Conservation (phyloP, 805 yeast genomes). For the Spathaspora girioi region DNA sequence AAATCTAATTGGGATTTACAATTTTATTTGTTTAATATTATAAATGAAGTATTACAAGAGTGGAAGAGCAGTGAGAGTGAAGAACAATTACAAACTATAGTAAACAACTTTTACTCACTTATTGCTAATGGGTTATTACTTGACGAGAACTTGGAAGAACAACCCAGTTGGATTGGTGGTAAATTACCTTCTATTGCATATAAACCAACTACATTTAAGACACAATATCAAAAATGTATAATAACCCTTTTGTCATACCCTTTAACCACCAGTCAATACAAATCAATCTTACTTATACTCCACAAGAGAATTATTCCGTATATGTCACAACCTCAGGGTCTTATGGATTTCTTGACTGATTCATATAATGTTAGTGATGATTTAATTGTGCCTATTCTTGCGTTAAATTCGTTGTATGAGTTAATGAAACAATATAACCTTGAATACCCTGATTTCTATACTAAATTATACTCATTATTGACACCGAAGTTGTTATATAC, state of each 20-base stretch:
- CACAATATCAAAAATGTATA: conserved; percentile 70
- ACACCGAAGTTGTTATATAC: conserved; percentile 74
- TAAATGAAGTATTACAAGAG: conserved; percentile 23
- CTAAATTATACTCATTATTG: conserved; percentile 75
- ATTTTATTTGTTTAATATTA: conserved; percentile 61
- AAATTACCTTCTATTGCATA: conserved; percentile 32
- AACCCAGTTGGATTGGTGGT: conserved; percentile 27
- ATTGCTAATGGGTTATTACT: conserved; percentile 25
- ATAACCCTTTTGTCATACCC: conserved; percentile 50
- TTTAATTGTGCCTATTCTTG: conserved; percentile 61
- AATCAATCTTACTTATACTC: conserved; percentile 61
- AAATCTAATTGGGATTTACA: conserved; percentile 71
- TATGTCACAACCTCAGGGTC: conserved; percentile 69
- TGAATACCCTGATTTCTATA: conserved; percentile 88
- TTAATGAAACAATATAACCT: conserved; percentile 77
- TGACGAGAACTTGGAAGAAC: conserved; percentile 21
- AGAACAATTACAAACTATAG: conserved; percentile 18
- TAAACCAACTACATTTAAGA: conserved; percentile 48
- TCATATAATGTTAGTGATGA: conserved; percentile 56
- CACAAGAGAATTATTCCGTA: conserved; percentile 85
- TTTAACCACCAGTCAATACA: conserved; percentile 55
- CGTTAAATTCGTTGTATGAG: conserved; percentile 84
- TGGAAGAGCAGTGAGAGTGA: conserved; percentile 15
- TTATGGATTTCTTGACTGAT: conserved; percentile 93
- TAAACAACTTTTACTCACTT: conserved; percentile 39